Percentiles rank a stretch among this genome's conserved stretches.
Conservation (phyloP, 352 stramenopile genomes). For the Blastocystis hominis region DNA sequence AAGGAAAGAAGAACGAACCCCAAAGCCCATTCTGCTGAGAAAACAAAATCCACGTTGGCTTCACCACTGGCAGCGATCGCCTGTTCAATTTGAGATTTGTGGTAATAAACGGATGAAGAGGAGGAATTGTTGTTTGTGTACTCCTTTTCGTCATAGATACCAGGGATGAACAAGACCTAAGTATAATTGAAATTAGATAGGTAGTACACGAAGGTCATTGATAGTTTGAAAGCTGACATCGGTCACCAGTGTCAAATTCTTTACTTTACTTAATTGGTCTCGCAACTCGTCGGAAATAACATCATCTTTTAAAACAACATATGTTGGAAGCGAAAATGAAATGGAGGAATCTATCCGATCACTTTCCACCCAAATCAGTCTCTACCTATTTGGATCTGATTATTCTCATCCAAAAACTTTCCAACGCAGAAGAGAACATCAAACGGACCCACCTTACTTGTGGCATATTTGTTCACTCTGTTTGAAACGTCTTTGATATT, state of each 20-base stretch:
- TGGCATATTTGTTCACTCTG: neutral
- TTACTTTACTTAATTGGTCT: neutral
- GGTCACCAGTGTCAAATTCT: conserved; percentile 4
- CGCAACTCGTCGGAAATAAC: neutral
- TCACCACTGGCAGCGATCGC: neutral
- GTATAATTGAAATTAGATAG: neutral
- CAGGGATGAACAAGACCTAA: conserved; percentile 43
- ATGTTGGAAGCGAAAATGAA: conserved; percentile 31
- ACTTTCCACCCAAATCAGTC: neutral
- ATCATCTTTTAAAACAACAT: conserved; percentile 21
- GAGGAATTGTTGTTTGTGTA: neutral
- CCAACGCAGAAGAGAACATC: conserved; percentile 43
- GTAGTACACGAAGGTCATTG: neutral
- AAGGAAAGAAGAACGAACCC: neutral
- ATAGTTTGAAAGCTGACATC: neutral
- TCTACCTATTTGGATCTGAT: neutral
- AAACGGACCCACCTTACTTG: conserved; percentile 27
- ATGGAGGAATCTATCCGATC: neutral
- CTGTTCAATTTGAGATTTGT: conserved; percentile 37
- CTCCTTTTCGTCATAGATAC: neutral
- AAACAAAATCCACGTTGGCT: conserved; percentile 7
- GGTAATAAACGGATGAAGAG: conserved; percentile 6
- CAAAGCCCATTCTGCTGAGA: conserved; percentile 22
- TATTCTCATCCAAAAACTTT: conserved; percentile 39
- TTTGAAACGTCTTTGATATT: neutral